Evolutionary conservation across 306 rosid species (phyloP).

Genomic region (Prunus padus): DNA sequence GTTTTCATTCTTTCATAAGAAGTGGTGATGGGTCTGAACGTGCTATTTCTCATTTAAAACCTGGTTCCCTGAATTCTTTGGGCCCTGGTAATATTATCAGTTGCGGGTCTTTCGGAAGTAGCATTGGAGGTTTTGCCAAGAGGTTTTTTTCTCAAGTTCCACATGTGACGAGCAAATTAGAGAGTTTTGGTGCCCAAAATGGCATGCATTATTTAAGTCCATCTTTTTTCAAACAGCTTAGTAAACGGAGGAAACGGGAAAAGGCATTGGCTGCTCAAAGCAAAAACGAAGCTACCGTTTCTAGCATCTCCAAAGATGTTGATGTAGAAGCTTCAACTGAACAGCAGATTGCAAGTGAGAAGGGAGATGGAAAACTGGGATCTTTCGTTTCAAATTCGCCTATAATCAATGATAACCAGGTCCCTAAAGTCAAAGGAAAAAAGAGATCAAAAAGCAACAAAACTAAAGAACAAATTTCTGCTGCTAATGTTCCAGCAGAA

Average conservation of each 20-base stretch:
- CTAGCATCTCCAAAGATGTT: slow-evolving; percentile 28
- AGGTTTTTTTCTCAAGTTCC: slow-evolving; percentile 47
- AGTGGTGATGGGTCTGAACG: slow-evolving; percentile 20
- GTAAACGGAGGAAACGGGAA: slow-evolving; percentile 34
- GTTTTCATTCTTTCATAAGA: slow-evolving; percentile 22
- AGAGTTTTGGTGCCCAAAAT: slow-evolving; percentile 14
- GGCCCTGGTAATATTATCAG: slow-evolving; percentile 28
- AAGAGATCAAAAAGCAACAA: slow-evolving; percentile 53
- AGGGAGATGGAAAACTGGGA: slow-evolving; percentile 18
- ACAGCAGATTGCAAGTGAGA: slow-evolving; percentile 25
- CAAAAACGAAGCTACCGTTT: slow-evolving; percentile 25
- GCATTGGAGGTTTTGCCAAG: slow-evolving; percentile 35
- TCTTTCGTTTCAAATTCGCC: slow-evolving; percentile 15
- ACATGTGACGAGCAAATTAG: slow-evolving; percentile 21
- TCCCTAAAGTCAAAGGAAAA: slow-evolving; percentile 33
- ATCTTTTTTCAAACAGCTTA: slow-evolving; percentile 7
- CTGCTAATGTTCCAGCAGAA: slow-evolving; percentile 21
- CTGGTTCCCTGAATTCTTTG: slow-evolving; percentile 17
- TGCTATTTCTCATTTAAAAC: slow-evolving; percentile 19
- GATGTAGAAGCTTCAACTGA: slow-evolving; percentile 24
- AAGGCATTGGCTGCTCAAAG: slow-evolving; percentile 34
- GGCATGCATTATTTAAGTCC: slow-evolving; percentile 15
- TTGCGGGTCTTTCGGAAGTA: slow-evolving; percentile 23
- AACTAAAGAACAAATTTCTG: slow-evolving; percentile 29
- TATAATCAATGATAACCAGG: slow-evolving; percentile 21